Evolutionary conservation across 2,329 filamentous ascomycete genomes (phyloP).

Genomic region (Parascedosporium putredinis): DNA sequence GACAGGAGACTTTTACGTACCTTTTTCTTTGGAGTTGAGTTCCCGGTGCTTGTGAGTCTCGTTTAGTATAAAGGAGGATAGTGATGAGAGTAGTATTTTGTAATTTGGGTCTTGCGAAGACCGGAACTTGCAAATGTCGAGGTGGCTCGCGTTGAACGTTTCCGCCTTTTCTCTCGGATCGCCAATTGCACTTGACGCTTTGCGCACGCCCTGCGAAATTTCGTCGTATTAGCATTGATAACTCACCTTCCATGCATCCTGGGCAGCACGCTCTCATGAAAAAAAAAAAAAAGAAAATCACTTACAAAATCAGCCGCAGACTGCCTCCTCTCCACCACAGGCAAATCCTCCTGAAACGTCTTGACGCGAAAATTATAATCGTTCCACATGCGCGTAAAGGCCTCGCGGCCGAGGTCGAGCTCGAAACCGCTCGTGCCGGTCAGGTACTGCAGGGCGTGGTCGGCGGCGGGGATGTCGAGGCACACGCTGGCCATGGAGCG

Average conservation of each 20-base stretch:
- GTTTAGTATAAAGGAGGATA: constrained; percentile 14
- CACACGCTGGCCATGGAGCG: constrained; percentile 18
- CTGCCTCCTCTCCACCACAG: neutral
- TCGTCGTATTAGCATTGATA: neutral
- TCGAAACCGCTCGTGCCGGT: constrained; percentile 15
- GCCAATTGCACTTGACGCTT: constrained; percentile 19
- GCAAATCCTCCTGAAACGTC: constrained; percentile 18
- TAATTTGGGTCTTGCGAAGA: constrained; percentile 19
- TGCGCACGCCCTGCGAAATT: neutral
- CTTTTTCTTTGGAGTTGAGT: constrained; percentile 16
- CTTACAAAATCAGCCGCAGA: constrained; percentile 2
- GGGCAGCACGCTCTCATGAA: neutral
- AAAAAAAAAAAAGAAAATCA: constrained; percentile 11
- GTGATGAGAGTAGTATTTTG: constrained; percentile 14
- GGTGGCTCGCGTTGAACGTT: constrained; percentile 26
- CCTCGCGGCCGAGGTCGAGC: constrained; percentile 15
- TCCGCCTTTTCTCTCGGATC: constrained; percentile 20
- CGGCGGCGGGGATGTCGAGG: constrained; percentile 12
- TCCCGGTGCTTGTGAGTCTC: constrained; percentile 15
- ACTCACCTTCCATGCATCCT: too few relatives aligned
- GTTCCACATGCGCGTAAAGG: constrained; percentile 20
- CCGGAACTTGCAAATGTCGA: constrained; percentile 28
- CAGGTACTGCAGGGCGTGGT: constrained; percentile 17
- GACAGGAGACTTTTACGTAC: neutral
- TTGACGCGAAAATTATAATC: constrained; percentile 23